Conservation (phyloP, 495 filamentous ascomycete species). For the Annulohypoxylon nitens region DNA sequence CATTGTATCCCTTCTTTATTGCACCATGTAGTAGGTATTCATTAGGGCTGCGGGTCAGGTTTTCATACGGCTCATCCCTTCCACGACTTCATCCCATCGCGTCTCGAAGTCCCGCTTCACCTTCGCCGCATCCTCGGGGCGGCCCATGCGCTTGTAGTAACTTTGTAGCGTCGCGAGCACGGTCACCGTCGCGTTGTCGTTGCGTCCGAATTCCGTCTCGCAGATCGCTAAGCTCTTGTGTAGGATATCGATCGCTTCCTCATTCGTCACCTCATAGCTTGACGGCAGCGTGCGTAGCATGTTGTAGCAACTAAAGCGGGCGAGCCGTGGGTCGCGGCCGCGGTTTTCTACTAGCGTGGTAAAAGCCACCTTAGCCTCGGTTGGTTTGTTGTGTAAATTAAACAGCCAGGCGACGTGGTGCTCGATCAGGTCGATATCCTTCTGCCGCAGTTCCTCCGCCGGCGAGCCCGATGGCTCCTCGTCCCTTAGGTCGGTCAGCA, state of each 20-base stretch:
- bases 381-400: slow-evolving; percentile 34
- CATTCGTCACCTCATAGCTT: slow-evolving; percentile 10
- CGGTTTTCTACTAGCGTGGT: slow-evolving; percentile 9
- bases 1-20: slow-evolving; percentile 14
- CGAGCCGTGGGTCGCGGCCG: slow-evolving; percentile 26
- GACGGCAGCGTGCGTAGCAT: slow-evolving; percentile 40
- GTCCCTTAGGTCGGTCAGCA: slow-evolving; percentile 23
- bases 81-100: slow-evolving; percentile 31
- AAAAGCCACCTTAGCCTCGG: slow-evolving; percentile 22
- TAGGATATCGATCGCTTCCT: slow-evolving; percentile 28
- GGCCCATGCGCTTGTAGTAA: slow-evolving; percentile 14
- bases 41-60: slow-evolving; percentile 41
- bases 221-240: slow-evolving; percentile 21
- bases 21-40: slow-evolving; percentile 46
- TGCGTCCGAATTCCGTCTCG: slow-evolving; percentile 33
- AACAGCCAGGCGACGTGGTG: slow-evolving; percentile 36
- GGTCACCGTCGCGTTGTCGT: slow-evolving; percentile 40
- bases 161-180: slow-evolving; percentile 28
- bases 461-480: neutral
- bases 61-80: neutral
- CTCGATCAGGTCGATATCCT: slow-evolving; percentile 23
- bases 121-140: slow-evolving; percentile 11
- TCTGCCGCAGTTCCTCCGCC: neutral
- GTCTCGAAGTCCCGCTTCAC: slow-evolving; percentile 31
- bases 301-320: slow-evolving; percentile 39